Evolutionary conservation across 1,139 yeast species (phyloP).

Genomic region (Wickerhamiella pararugosa): DNA sequence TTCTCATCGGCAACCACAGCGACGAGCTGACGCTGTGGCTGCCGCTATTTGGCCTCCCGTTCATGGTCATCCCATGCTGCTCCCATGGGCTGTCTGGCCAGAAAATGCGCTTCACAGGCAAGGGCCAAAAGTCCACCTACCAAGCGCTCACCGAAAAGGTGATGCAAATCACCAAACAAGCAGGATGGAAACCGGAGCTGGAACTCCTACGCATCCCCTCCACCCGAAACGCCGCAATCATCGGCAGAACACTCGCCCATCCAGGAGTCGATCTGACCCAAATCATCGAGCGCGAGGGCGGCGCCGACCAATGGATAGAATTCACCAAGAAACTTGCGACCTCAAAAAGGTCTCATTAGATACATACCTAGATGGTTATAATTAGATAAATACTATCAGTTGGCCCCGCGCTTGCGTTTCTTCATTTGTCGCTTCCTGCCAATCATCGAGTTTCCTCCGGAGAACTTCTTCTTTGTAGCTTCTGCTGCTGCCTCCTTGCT

Average conservation of each 20-base stretch:
- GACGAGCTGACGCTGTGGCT: conserved; percentile 95
- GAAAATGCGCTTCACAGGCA: conserved; percentile 45
- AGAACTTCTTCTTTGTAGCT: conserved; percentile 25
- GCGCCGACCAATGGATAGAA: conserved; percentile 84
- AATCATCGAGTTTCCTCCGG: conserved; percentile 43
- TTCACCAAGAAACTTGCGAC: conserved; percentile 16
- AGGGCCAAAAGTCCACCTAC: conserved; percentile 43
- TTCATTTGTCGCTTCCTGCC: conserved; percentile 53
- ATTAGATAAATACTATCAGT: no score
- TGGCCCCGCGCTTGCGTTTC: conserved; percentile 9
- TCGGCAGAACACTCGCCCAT: conserved; percentile 35
- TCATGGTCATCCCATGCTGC: conserved; percentile 89
- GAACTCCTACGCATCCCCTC: conserved; percentile 91
- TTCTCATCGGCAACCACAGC: conserved; percentile 86
- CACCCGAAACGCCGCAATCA: conserved; percentile 81
- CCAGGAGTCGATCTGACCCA: conserved; percentile 16
- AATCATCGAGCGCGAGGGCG: conserved; percentile 60
- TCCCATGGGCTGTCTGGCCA: conserved; percentile 76
- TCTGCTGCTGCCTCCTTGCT: conserved; percentile 18
- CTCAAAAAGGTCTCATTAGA: neutral
- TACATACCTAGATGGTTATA: neutral
- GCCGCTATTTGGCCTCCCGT: conserved; percentile 74
- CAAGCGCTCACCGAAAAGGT: conserved; percentile 79
- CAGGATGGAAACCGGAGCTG: conserved; percentile 75
- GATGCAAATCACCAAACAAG: conserved; percentile 44